Evolutionary conservation across 176 grass and related monocot species (phyloP), one percentile per base, ranked within the genome.

Genomic region (Triticum timopheevii): DNA sequence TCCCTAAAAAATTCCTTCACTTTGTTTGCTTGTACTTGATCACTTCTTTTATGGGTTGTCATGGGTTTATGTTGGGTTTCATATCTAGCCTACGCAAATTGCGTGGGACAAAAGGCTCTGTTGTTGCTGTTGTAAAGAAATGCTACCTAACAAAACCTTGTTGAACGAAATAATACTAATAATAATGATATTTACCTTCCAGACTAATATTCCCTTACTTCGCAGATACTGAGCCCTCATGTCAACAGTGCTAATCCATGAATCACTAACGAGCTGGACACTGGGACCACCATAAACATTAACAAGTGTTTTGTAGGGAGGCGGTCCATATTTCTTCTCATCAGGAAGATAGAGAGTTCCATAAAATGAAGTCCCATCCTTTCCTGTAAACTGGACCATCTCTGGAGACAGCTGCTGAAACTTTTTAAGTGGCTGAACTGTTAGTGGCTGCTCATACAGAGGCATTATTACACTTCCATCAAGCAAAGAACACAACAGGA

Each of bases 161-260:
- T 10, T 59, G 36, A 85, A 80, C 20, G 34, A 75, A 77, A 45
- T 80, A 25, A 56, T 68, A 81, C 15, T 12, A 67, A 68, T 38
- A 33, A 16, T 23, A 11, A 58, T 58, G 49, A 81, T 27, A 40
- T 67, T 86, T 99, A 99, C 97, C 97, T 99, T 99, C 97, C 97
- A 99, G 66, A 99, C 97, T 91, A 97, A 92, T 68, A 99, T 86
- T 49, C 97, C 94, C 90, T 97, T 99, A 61, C 90, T 97, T 74
- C 92, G 90, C 65, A 99, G 87, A 69, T 87, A 99, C 65, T 99
- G 97, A 64, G 97, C 94, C 89, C 97, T 96, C 97, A 99, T 99
- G 84, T 99, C 97, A 88, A 99, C 97, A 78, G 94, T 99, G 88
- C 89, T 93, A 38, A 96, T 88, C 97, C 97, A 99, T 35, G 94